A percentile compares a stretch with the other conserved stretches of the same genome.
Conservation (phyloP, 2,329 filamentous ascomycete species). For the Chrysoporthe deuterocubensis region DNA sequence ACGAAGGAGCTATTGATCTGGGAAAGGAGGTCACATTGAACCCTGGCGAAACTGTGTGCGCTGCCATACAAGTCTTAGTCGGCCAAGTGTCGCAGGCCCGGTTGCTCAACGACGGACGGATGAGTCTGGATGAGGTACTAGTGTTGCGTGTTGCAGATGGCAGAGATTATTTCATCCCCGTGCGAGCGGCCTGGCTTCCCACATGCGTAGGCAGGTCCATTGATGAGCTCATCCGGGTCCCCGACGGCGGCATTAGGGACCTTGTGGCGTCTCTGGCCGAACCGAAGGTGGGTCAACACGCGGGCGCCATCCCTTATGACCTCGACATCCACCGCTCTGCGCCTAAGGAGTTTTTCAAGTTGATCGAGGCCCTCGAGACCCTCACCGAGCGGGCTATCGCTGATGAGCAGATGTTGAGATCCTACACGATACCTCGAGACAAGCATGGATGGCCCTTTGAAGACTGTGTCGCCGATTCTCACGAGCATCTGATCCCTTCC, state of each 20-base stretch:
- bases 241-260: conserved; percentile 74
- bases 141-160: conserved; percentile 83
- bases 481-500: conserved; percentile 13
- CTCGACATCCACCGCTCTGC: conserved; percentile 74
- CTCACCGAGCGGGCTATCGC: conserved; percentile 61
- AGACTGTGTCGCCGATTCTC: conserved; percentile 17
- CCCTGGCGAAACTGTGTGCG: conserved; percentile 80
- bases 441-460: conserved; percentile 64
- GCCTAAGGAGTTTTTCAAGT: conserved; percentile 84
- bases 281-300: conserved; percentile 36
- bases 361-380: conserved; percentile 77
- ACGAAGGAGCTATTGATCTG: conserved; percentile 37
- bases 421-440: conserved; percentile 54
- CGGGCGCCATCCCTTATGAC: conserved; percentile 57
- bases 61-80: conserved; percentile 71
- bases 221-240: conserved; percentile 85
- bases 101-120: conserved; percentile 70
- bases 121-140: conserved; percentile 80
- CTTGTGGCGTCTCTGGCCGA: conserved; percentile 42
- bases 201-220: conserved; percentile 84
- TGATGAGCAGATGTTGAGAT: conserved; percentile 65
- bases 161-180: conserved; percentile 87
- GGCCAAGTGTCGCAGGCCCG: conserved; percentile 66
- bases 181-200: conserved; percentile 77
- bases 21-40: conserved; percentile 68